Base-by-base conservation (phyloP, 2,329 filamentous ascomycete genomes). In the Aspergillus quadricinctus region DNA sequence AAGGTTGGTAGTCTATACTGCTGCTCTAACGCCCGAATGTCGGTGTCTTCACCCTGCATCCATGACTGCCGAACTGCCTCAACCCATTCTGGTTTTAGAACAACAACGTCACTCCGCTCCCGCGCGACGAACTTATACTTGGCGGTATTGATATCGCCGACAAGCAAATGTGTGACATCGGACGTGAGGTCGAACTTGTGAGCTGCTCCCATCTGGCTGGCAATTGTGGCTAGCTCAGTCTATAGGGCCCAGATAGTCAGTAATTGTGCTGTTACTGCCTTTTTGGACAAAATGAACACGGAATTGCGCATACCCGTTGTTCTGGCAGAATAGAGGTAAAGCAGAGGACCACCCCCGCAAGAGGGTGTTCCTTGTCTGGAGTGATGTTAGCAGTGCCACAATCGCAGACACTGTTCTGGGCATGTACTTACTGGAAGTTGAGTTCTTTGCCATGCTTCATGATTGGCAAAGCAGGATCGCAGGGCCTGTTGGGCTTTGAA, bases 91-190 rank as follows among this genome's bases (percentile, higher is more conserved):
- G 88, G 84, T 46, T 84, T 84, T 77, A 99, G 87, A 50, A 92
- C 87, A 69, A 85, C 86, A 67, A 99, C 87, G 68, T 99, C 94
- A 49, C 88, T 86, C 52, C 94, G 84, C 71, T 93, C 89, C 69
- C 88, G 90, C 53, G 93, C 94, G 67, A 97, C 93, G 79, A 96
- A 96, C 72, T 87, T 88, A 76, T 99, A 99, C 74, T 99, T 99
- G 50, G 89, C 85, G 0, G 93, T 97, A 70, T 93, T 85, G 67
- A 91, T 89, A 66, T 89, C 87, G 71, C 92, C 94, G 59, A 96
- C 90, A 61, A 99, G 83, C 49, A 99, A 85, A 77, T 99, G 94
- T 4, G 94, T 97, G 49, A 96, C 91, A 72, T 97, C 91, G 55
- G 89, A 90, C n/a, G 92, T 97, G 48, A 99, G 84, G 72, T 99